These are phyloP conservation scores for Cyclospora cayetanensis DNA, from an alignment of 169 alveolate species.

Conservation along the genomic window DNA sequence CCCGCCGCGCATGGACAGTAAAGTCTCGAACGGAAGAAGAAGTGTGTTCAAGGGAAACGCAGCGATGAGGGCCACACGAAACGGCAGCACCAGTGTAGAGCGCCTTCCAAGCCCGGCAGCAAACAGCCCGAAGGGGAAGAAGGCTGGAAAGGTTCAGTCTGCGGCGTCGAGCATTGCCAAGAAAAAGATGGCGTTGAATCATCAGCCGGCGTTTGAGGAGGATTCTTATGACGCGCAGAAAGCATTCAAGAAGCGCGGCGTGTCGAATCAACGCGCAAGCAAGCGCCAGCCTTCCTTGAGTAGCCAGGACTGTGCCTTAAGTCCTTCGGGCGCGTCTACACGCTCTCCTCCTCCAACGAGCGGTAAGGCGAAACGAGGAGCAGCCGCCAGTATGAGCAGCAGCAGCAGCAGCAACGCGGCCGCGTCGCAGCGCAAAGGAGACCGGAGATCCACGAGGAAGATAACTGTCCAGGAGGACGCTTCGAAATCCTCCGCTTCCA, in stretches of 20 bases:
- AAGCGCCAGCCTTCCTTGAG: not conserved
- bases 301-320: not conserved
- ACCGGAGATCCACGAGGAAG: too few species aligned
- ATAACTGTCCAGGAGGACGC: not conserved
- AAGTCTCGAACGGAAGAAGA: too few species aligned
- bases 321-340: not conserved
- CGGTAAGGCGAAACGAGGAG: not conserved
- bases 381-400: not conserved
- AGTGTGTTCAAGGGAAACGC: too few species aligned
- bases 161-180: not conserved
- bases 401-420: not conserved
- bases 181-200: not conserved
- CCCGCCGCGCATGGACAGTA: not conserved
- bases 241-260: not conserved
- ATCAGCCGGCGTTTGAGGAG: too few species aligned
- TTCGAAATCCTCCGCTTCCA: not conserved
- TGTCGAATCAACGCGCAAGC: not conserved
- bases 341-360: not conserved
- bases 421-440: not conserved
- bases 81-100: too few species aligned
- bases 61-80: too few species aligned
- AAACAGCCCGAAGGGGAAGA: not conserved
- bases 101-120: not conserved
- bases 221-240: not conserved
- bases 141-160: not conserved